Base-by-base conservation (phyloP, 2,329 filamentous ascomycete genomes). In the Aspergillus luchuensis region DNA sequence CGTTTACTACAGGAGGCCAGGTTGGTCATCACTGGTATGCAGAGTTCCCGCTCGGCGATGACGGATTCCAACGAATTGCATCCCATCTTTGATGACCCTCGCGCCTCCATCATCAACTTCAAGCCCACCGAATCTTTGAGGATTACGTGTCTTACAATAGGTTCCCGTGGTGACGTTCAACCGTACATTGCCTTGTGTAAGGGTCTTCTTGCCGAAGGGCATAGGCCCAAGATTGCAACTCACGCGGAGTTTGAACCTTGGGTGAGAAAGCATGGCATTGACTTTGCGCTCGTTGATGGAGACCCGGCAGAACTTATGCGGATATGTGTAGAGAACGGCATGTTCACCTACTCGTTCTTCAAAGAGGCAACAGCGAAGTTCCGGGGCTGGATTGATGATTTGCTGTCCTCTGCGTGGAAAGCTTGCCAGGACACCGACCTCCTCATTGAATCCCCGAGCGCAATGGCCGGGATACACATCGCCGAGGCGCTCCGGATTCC, bases 381-480 rank as follows among this genome's bases (percentile, higher is more conserved):
- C 77, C 89, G 95, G 57, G 89, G 88, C n/a, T 99, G 95, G 93
- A 88, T 99, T 17, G 93, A 98, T 68, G 90, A 92, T 47, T 84
- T 99, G 21, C 86, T 97, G 38, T 84, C 83, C 15, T 93, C 92
- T 15, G 89, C 92, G 0, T 98, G 90, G 87, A 77, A 80, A 47
- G 92, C 92, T 1, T 98, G 94, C 70, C 87, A 97, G 75, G 90
- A 89, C 23, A 90, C 90, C 1, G 94, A 99, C 73, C 80, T 99
- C 33, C 82, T 99, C 41, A 97, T 99, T 62, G 95, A 99, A 75
- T 96, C 91, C 50, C 95, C 95, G 0, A 96, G 91, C 59, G 92
- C 95, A 13, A 99, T 99, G 95, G 92, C 90, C 0, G 95, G 95
- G 25, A 97, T 99, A 57, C 95, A 99, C 75, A 96, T 99, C 66